Conservation (phyloP, 2,329 filamentous ascomycete species). For the Claviceps sp. region DNA sequence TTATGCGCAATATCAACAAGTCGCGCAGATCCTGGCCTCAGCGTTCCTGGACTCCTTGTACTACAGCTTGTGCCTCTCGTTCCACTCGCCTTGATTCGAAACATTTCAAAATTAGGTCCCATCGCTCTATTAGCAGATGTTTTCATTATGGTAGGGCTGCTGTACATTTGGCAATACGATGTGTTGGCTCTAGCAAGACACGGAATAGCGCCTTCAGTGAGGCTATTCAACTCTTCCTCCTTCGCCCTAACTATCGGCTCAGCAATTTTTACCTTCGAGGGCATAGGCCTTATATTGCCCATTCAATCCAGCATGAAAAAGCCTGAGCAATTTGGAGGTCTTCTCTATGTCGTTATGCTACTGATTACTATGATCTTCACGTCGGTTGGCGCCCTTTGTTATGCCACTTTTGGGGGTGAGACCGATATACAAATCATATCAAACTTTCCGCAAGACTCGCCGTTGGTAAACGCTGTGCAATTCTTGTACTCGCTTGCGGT, state of each 20-base stretch:
- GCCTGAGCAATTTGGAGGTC: slow-evolving; percentile 50
- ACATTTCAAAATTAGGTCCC: slow-evolving; percentile 61
- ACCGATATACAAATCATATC: slow-evolving; percentile 64
- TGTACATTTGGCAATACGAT: slow-evolving; percentile 64
- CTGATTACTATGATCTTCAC: slow-evolving; percentile 62
- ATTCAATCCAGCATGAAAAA: slow-evolving; percentile 65
- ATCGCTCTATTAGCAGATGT: slow-evolving; percentile 56
- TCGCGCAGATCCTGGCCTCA: slow-evolving; percentile 36
- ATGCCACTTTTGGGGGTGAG: slow-evolving; percentile 55
- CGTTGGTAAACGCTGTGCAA: slow-evolving; percentile 63
- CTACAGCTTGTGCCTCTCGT: slow-evolving; percentile 52
- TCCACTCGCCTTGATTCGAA: slow-evolving; percentile 56
- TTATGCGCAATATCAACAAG: slow-evolving; percentile 44
- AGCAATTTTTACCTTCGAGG: slow-evolving; percentile 67
- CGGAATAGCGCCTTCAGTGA: slow-evolving; percentile 47
- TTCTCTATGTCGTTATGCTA: slow-evolving; percentile 57
- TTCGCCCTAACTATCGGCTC: slow-evolving; percentile 61
- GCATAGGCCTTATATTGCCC: slow-evolving; percentile 62
- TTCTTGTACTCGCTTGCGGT: slow-evolving; percentile 63
- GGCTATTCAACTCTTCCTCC: slow-evolving; percentile 53
- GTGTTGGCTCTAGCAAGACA: slow-evolving; percentile 38
- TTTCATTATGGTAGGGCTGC: slow-evolving; percentile 57
- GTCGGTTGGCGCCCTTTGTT: slow-evolving; percentile 58
- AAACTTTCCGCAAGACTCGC: slow-evolving; percentile 58
- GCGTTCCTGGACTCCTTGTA: slow-evolving; percentile 42